Evolutionary conservation across 2,329 filamentous ascomycete genomes (phyloP).

Genomic region (Apiospora kogelbergensis): DNA sequence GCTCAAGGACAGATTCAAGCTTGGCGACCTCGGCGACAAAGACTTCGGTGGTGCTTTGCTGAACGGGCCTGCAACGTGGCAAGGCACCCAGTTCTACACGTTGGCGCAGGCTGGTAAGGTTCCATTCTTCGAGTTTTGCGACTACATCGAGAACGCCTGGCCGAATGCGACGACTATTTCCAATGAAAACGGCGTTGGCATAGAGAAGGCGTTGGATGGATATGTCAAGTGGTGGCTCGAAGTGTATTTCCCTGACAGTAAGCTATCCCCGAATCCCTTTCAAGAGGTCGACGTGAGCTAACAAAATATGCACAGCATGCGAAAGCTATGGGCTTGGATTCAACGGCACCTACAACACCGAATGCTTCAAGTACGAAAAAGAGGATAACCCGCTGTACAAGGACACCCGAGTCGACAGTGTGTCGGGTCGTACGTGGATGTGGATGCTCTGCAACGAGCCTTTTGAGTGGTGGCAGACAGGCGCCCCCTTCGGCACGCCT

Average conservation of each 20-base stretch:
- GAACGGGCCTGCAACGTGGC: conserved; percentile 59
- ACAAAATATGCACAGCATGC: conserved; percentile 19
- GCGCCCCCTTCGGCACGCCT: conserved; percentile 41
- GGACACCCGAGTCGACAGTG: conserved; percentile 39
- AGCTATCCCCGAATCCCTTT: background rate
- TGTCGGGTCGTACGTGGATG: conserved; percentile 50
- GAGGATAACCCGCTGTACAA: conserved; percentile 39
- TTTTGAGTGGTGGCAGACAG: conserved; percentile 42
- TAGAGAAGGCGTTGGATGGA: conserved; percentile 50
- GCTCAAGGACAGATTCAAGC: conserved; percentile 51
- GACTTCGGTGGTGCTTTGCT: conserved; percentile 50
- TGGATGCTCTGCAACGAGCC: conserved; percentile 57
- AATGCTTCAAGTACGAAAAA: conserved; percentile 49
- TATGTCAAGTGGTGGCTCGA: conserved; percentile 49
- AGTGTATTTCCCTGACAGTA: conserved; percentile 39
- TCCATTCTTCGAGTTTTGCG: conserved; percentile 51
- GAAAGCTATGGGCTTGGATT: conserved; percentile 45
- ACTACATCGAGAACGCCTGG: conserved; percentile 47
- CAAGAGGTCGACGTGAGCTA: background rate
- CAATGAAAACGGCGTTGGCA: conserved; percentile 48
- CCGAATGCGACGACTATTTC: conserved; percentile 46
- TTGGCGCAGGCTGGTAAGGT: conserved; percentile 40
- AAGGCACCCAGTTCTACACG: conserved; percentile 49
- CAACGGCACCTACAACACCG: conserved; percentile 40
- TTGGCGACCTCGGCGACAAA: conserved; percentile 44